These are phyloP conservation scores for Mycena rebaudengoi DNA, from an alignment of 768 basidiomycete genomes.

Conservation along the genomic window DNA sequence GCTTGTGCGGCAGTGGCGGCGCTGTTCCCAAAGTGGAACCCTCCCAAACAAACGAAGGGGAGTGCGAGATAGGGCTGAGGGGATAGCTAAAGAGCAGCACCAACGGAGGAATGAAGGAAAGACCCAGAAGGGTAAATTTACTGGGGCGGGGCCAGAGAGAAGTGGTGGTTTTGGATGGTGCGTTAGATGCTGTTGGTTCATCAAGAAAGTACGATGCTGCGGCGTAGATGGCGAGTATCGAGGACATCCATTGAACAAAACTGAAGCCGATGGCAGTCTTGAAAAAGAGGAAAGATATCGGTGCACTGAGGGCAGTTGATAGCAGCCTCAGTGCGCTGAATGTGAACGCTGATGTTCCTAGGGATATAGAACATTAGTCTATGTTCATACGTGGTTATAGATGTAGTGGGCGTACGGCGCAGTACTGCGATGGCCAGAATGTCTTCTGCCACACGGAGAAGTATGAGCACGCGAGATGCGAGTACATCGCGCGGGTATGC, in stretches of 20 bases:
- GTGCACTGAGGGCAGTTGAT: neutral
- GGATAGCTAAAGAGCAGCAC: neutral
- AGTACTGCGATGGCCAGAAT: neutral
- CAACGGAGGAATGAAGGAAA: neutral
- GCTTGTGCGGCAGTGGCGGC: neutral
- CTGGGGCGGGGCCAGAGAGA: neutral
- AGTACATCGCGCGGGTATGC: neutral
- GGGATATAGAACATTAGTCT: neutral
- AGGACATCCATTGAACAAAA: neutral
- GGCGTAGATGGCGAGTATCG: slow-evolving; percentile 3
- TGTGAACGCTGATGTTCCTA: slow-evolving; percentile 7
- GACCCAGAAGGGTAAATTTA: neutral
- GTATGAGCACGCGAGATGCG: neutral
- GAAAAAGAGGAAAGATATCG: neutral
- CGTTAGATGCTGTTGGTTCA: neutral
- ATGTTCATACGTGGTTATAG: neutral
- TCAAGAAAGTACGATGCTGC: slow-evolving; percentile 3
- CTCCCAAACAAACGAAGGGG: neutral
- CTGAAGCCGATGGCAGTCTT: neutral
- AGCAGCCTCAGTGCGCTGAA: neutral
- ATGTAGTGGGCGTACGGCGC: neutral
- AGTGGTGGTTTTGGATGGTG: neutral
- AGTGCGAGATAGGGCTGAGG: neutral
- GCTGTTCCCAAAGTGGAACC: neutral
- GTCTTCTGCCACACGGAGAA: neutral